Conservation (phyloP, 148 eudicot species). For the Vaccinium darrowii region DNA sequence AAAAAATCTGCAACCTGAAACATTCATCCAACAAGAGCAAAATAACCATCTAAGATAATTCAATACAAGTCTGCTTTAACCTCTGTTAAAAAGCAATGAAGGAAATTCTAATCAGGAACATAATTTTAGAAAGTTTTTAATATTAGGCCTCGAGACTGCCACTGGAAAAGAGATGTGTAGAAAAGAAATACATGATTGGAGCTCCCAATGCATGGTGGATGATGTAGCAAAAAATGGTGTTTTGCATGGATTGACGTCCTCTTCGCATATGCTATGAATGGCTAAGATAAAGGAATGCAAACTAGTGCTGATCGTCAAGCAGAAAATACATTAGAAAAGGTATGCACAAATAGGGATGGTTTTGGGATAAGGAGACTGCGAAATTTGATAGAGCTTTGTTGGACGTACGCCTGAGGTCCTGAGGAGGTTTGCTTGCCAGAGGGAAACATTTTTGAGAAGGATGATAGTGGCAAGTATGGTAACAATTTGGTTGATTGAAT, state of each 20-base stretch:
- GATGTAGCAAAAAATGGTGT: neutral
- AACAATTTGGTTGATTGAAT: neutral
- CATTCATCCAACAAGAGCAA: too few relatives aligned
- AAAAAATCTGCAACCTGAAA: too few relatives aligned
- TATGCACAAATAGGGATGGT: neutral
- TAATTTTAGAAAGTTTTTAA: too few relatives aligned
- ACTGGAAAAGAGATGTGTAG: neutral
- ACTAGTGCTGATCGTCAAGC: neutral
- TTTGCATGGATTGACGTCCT: neutral
- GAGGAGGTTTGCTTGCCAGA: neutral
- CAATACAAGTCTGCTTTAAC: too few relatives aligned
- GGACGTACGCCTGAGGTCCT: neutral
- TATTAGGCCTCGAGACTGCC: neutral
- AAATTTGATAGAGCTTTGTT: neutral
- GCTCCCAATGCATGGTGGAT: neutral
- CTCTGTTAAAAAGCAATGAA: too few relatives aligned
- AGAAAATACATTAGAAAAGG: neutral
- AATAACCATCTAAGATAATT: too few relatives aligned
- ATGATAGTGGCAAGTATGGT: neutral
- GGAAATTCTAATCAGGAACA: too few relatives aligned
- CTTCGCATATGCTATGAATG: neutral
- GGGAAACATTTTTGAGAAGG: neutral
- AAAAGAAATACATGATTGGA: neutral
- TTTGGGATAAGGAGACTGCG: neutral
- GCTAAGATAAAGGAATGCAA: conserved; percentile 6